Evolutionary conservation across 2,329 filamentous ascomycete genomes (phyloP).

Genomic region (Colletotrichum sojae): DNA sequence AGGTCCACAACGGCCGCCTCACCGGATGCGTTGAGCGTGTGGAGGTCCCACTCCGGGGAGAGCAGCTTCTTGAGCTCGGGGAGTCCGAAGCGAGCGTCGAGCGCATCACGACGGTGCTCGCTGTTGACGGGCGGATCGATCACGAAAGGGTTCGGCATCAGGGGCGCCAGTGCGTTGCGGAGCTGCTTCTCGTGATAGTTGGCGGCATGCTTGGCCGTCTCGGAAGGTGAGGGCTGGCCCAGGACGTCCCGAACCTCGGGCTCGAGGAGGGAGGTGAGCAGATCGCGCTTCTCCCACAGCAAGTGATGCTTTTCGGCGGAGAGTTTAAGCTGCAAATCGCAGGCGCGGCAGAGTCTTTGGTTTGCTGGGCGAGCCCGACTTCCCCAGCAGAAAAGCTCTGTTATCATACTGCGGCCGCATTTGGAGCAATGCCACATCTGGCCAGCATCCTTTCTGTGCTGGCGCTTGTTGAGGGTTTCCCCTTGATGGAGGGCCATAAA

Average conservation of each 20-base stretch:
- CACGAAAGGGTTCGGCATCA: constrained; percentile 18
- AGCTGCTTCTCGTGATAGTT: not conserved
- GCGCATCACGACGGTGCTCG: not conserved
- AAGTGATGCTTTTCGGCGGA: constrained; percentile 16
- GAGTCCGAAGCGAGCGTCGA: not conserved
- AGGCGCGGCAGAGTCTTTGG: constrained; percentile 23
- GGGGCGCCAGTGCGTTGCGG: not conserved
- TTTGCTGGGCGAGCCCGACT: not conserved
- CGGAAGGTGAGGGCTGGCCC: no score
- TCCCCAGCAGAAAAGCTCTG: constrained; percentile 8
- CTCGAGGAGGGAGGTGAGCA: not conserved
- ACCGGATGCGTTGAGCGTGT: not conserved
- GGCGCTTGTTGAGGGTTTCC: not conserved
- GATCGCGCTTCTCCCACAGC: constrained; percentile 3
- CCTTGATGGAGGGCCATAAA: constrained; percentile 26
- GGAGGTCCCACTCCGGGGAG: not conserved
- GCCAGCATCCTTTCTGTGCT: not conserved
- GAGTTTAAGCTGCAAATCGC: constrained; percentile 6
- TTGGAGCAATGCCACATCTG: not conserved
- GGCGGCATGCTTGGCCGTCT: no score
- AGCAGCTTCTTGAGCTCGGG: not conserved
- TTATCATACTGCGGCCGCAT: constrained; percentile 12
- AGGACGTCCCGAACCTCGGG: not conserved
- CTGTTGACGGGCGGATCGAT: not conserved
- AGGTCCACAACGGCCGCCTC: constrained; percentile 18